Evolutionary conservation across 1,284 basidiomycete genomes (phyloP), one percentile per base, ranked within the genome.

Genomic region (Moesziomyces aphidis): DNA sequence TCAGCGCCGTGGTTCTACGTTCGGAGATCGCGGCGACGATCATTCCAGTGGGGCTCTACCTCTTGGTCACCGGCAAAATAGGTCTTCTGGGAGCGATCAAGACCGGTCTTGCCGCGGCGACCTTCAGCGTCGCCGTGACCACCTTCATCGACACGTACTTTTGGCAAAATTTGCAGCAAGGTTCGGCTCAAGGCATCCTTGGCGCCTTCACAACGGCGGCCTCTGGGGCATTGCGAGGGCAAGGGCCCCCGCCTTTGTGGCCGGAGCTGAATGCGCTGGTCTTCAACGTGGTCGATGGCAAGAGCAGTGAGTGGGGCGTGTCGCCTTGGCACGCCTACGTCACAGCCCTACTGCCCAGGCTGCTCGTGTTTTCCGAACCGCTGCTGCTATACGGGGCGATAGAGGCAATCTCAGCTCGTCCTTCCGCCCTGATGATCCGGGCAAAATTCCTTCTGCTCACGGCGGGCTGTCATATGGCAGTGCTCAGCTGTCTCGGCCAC

Each of bases 271-370:
- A 89, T 5, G 89, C 90, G 1, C 77, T 95, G 22, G 89, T 91
- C 70, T 99, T 94, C 87, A 99, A 99, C 81, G 90, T 97, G 24
- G 87, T 91, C 19, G 86, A 94, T 82, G 94, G 94, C 23, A 93
- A 96, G 82, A 91, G 92, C 50, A 87, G 90, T 0, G 90, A 96
- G 26, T 99, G 96, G 96, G 96, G 97, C 71, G 92, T 89, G 24
- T 92, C 91, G 17, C 93, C 95, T 0, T 86, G 86, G 36, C 87
- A 90, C 66, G 87, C 89, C 1, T 98, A 98, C 85, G 87, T 93
- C 76, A 88, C 88, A 0, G 85, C 88, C 0, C 88, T 89, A 71
- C 88, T 98, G 0, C 94, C 94, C 0, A 94, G 92, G 73, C 88
- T 97, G 3, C 88, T 95, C 4, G 87, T 89, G 2, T 86, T 66